A percentile compares a stretch with the other conserved stretches of the same genome.
phyloP scores from a whole-genome alignment of 768 basidiomycete genomes.

The Serpula lacrymans region DNA sequence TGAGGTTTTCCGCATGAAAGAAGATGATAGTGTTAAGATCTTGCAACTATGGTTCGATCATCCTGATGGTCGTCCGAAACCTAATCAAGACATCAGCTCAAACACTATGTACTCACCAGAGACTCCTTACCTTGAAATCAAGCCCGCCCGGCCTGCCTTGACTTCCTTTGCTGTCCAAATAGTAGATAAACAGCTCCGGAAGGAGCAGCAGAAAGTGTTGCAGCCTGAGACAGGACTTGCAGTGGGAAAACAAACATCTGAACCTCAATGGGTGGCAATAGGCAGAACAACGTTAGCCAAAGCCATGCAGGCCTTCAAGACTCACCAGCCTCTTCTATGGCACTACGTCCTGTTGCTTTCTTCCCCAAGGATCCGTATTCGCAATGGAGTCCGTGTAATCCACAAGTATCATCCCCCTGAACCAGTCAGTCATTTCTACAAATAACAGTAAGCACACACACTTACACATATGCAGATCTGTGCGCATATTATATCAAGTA shows the following conservation, averaged over 20 bases:
- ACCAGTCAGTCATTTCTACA: background rate
- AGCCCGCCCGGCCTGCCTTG: constrained; percentile 20
- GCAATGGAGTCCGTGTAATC: background rate
- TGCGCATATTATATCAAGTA: constrained; percentile 7
- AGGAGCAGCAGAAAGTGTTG: constrained; percentile 16
- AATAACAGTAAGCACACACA: background rate
- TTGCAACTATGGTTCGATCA: too few relatives aligned
- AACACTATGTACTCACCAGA: constrained; percentile 13
- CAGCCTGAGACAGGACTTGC: constrained; percentile 16
- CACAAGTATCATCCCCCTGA: constrained; percentile 3
- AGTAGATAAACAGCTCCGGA: constrained; percentile 13
- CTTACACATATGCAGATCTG: constrained; percentile 3
- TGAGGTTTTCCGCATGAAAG: too few relatives aligned
- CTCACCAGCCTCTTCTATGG: constrained; percentile 6
- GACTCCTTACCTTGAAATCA: constrained; percentile 14
- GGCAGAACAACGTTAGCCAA: background rate
- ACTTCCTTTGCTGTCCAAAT: constrained; percentile 29
- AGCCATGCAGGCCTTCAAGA: background rate
- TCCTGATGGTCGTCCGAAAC: too few relatives aligned
- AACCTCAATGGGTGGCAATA: background rate
- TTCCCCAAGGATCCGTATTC: too few relatives aligned
- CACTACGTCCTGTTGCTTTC: background rate
- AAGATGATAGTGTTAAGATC: too few relatives aligned
- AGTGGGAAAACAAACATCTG: constrained; percentile 6
- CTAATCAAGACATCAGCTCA: too few relatives aligned